A percentile compares a stretch with the other conserved stretches of the same genome.
Evolutionary conservation across 441 rosid species (phyloP).

Genomic region (Gossypium laxum): DNA sequence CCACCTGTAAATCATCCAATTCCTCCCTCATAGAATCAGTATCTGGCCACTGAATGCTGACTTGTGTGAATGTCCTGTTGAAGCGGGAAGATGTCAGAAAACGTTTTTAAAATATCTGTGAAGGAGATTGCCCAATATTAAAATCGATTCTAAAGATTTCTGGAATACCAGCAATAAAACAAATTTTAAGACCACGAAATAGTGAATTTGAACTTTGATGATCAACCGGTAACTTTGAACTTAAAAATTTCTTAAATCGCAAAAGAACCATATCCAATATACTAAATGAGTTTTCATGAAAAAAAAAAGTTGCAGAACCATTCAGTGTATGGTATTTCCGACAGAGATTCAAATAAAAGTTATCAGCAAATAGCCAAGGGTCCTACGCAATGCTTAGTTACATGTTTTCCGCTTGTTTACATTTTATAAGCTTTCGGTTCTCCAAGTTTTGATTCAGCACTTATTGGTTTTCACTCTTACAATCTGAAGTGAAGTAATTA

Average conservation of each 20-base stretch:
- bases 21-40: constrained; percentile 98
- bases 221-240: not conserved
- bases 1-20: constrained; percentile 90
- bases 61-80: constrained; percentile 96
- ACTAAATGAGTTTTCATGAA: not conserved
- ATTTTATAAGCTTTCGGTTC: not conserved
- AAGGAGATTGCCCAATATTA: not conserved
- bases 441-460: not conserved
- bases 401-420: not conserved
- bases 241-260: not conserved
- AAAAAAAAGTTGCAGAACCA: not conserved
- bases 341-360: not conserved
- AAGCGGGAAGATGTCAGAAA: constrained; percentile 16
- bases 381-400: constrained; percentile 4
- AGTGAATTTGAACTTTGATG: constrained; percentile 1
- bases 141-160: not conserved
- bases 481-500: not conserved
- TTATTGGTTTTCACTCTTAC: not conserved
- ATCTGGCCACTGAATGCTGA: constrained; percentile 97
- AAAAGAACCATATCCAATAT: not conserved
- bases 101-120: not conserved
- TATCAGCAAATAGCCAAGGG: not conserved
- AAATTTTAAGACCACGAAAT: not conserved
- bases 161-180: not conserved
- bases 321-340: not conserved